Conservation (phyloP, 2,329 filamentous ascomycete species). For the Xylariaceae sp. region DNA sequence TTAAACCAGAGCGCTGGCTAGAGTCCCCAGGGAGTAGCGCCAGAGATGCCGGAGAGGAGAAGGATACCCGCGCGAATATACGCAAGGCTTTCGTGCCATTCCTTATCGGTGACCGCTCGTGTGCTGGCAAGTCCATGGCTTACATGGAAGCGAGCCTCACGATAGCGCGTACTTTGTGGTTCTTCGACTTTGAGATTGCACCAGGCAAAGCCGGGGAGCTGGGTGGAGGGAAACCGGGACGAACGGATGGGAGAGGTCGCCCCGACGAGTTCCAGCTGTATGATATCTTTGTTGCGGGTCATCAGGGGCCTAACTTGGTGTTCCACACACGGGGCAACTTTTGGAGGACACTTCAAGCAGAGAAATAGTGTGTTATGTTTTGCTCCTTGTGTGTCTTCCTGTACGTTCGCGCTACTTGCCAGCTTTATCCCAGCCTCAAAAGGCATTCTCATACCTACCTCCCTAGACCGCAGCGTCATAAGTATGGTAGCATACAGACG, state of each 20-base stretch:
- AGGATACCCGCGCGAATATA: neutral
- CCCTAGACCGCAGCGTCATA: too few species aligned
- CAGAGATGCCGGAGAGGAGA: neutral
- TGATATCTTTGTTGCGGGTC: neutral
- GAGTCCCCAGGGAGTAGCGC: neutral
- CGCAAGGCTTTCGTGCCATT: constrained; percentile 12
- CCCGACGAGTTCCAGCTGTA: neutral
- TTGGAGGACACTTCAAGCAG: neutral
- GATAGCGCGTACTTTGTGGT: constrained; percentile 14
- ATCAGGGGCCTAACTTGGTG: neutral
- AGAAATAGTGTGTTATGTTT: too few species aligned
- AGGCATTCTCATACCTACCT: too few species aligned
- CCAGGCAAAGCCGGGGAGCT: neutral
- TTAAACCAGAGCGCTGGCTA: constrained; percentile 9
- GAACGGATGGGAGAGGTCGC: neutral
- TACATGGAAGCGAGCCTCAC: constrained; percentile 12
- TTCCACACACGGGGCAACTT: neutral
- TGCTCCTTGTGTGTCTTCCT: too few species aligned
- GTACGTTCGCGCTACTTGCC: too few species aligned
- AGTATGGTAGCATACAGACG: too few species aligned
- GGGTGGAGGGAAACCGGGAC: neutral
- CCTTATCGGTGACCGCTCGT: constrained; percentile 10
- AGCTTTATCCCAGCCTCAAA: too few species aligned
- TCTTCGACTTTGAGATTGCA: constrained; percentile 15
- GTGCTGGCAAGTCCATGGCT: constrained; percentile 14